Evolutionary conservation across 2,329 filamentous ascomycete genomes (phyloP), one percentile per base, ranked within the genome.

Genomic region (Paramyrothecium roridum): DNA sequence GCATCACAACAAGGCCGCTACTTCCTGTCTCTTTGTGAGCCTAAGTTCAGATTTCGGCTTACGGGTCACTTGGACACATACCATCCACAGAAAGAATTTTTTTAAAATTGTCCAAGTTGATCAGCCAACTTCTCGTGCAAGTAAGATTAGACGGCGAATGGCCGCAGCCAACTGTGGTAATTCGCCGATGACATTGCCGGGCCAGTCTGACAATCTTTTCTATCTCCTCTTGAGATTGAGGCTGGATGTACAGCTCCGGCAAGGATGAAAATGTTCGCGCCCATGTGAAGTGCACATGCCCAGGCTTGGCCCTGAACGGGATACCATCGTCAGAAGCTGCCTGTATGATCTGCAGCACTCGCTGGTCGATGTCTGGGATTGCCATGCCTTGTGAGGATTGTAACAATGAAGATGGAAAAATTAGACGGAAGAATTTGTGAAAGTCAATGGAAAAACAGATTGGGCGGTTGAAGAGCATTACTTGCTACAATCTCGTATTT

Each of bases 51-150:
- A 23, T 16, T 30, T 30, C 26, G 26, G 26, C 26, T n/a, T n/a
- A n/a, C n/a, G n/a, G n/a, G n/a, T n/a, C n/a, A n/a, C n/a, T 47
- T 11, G 11, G 6, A 19, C 45, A 48, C 46, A 20, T 48, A 48
- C 46, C 46, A 21, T 48, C 46, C 1, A 48, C 46, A 22, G 46
- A 48, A 48, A 48, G 46, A 8, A 48, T 21, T 22, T 48, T n/a
- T 48, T 23, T 48, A 7, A 48, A 48, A 48, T 48, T 48, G 46
- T 48, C 46, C 46, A 48, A 21, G 46, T 48, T 48, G 3, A 48
- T 21, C n/a, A 48, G 46, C 46, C 46, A 48, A 22, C 20, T 22
- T 16, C 20, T 48, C 20, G 46, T 48, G 46, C 46, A 48, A 7
- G 19, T 48, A 21, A 48, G 20, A 21, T 13, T 48, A 4, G 46